Conservation (phyloP, 306 rosid genomes). For the Trichosanthes truncata region DNA sequence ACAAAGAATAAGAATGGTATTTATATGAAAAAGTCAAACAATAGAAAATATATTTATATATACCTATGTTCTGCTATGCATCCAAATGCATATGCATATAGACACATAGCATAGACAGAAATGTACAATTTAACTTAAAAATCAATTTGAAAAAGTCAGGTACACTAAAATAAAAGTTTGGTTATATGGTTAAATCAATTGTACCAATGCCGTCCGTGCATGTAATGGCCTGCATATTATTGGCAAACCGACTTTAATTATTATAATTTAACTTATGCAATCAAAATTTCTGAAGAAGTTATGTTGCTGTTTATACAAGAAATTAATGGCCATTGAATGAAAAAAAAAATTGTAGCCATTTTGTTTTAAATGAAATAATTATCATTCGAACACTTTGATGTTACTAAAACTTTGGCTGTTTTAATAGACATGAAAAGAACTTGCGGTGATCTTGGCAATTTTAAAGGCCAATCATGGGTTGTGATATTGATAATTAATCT, state of each 20-base stretch:
- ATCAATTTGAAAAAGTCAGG: not conserved
- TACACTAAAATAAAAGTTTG: not conserved
- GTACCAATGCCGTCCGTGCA: not conserved
- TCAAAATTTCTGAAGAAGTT: not conserved
- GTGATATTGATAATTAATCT: too few species aligned
- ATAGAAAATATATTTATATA: too few species aligned
- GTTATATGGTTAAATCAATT: not conserved
- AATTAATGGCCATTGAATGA: too few species aligned
- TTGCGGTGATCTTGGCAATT: too few species aligned
- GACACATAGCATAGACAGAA: not conserved
- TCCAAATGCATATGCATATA: not conserved
- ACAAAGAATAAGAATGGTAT: too few species aligned
- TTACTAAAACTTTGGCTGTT: too few species aligned
- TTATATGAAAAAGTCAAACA: too few species aligned
- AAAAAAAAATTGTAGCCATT: too few species aligned
- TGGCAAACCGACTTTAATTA: not conserved
- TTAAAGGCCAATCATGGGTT: too few species aligned
- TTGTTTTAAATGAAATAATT: too few species aligned
- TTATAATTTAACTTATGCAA: not conserved
- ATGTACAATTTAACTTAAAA: not conserved
- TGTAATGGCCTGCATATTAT: not conserved
- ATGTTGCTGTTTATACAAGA: not conserved
- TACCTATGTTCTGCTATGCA: not conserved
- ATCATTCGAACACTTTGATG: too few species aligned
- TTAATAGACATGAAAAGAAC: too few species aligned